A percentile compares a stretch with the other conserved stretches of the same genome.
Conservation (phyloP, 2,329 filamentous ascomycete species). For the Trichoderma breve region DNA sequence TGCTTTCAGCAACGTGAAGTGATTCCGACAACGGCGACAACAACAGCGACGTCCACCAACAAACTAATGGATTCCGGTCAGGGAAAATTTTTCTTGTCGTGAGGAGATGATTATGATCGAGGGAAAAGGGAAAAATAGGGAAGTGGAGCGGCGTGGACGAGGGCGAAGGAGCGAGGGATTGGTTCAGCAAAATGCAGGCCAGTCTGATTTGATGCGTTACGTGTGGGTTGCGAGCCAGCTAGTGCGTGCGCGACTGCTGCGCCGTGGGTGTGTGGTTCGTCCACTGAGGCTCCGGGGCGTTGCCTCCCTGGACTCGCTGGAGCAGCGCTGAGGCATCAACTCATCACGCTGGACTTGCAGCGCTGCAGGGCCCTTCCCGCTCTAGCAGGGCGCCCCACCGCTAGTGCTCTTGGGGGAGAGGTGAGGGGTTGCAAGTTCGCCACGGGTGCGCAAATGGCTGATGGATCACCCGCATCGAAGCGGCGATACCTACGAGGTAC, state of each 20-base stretch:
- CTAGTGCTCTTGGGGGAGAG: not conserved
- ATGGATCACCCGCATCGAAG: not conserved
- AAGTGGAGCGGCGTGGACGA: constrained; percentile 6
- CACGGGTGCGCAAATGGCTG: not conserved
- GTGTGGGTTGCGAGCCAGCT: not conserved
- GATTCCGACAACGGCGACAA: constrained; percentile 18
- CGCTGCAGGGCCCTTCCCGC: constrained; percentile 12
- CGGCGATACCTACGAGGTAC: constrained; percentile 11
- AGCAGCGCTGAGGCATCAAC: not conserved
- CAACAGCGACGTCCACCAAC: constrained; percentile 18
- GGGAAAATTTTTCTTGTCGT: constrained; percentile 19
- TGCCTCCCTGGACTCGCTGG: not conserved
- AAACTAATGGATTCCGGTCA: not conserved
- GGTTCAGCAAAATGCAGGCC: not conserved
- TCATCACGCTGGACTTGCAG: not conserved
- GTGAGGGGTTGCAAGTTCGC: constrained; percentile 13
- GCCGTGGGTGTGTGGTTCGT: not conserved
- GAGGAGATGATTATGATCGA: constrained; percentile 13
- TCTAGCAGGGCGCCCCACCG: not conserved
- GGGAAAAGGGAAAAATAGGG: constrained; percentile 13
- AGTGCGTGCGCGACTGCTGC: not conserved
- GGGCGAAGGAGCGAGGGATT: constrained; percentile 5
- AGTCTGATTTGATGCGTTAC: not conserved
- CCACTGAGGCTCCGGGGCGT: not conserved
- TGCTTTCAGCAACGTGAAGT: not conserved